phyloP scores from a whole-genome alignment of 2,329 filamentous ascomycete species.

The Biscogniauxia mediterranea region DNA sequence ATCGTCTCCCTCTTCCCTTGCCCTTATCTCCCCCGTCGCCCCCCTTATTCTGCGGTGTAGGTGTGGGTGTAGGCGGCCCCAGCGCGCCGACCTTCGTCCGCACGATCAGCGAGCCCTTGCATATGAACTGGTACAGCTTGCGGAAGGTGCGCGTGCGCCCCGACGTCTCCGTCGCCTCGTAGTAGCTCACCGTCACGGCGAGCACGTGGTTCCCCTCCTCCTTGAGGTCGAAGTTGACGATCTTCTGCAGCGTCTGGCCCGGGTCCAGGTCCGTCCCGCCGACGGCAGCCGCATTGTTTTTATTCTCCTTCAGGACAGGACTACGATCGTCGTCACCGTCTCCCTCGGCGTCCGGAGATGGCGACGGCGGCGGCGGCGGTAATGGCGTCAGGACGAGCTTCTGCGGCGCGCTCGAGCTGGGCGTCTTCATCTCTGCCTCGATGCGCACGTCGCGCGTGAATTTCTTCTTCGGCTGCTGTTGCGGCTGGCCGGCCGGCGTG shows the following conservation, averaged over 20 bases:
- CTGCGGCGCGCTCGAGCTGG: conserved; percentile 57
- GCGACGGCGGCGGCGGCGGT: conserved; percentile 6
- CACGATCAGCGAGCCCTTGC: conserved; percentile 85
- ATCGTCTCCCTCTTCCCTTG: conserved; percentile 40
- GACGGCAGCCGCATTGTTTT: conserved; percentile 4
- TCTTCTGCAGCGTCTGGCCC: conserved; percentile 72
- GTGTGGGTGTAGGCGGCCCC: conserved; percentile 20
- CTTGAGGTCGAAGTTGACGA: conserved; percentile 83
- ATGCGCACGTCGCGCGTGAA: conserved; percentile 74
- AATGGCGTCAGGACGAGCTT: conserved; percentile 57
- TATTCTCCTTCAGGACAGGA: conserved; percentile 6
- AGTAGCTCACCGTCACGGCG: conserved; percentile 91
- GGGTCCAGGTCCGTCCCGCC: conserved; percentile 17
- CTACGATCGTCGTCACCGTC: background rate
- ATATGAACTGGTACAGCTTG: conserved; percentile 95
- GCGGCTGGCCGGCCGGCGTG: conserved; percentile 14
- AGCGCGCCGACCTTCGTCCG: conserved; percentile 80
- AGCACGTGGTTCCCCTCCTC: conserved; percentile 94
- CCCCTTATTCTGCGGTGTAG: background rate
- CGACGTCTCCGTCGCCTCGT: conserved; percentile 72
- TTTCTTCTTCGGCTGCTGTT: conserved; percentile 37
- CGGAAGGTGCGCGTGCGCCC: conserved; percentile 80
- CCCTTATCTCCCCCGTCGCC: background rate
- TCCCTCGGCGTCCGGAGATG: background rate
- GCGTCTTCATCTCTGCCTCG: conserved; percentile 93